Percentiles rank a stretch among this genome's conserved stretches.
Evolutionary conservation across 805 yeast species (phyloP).

Genomic region (Diddensiella santjacobensis): DNA sequence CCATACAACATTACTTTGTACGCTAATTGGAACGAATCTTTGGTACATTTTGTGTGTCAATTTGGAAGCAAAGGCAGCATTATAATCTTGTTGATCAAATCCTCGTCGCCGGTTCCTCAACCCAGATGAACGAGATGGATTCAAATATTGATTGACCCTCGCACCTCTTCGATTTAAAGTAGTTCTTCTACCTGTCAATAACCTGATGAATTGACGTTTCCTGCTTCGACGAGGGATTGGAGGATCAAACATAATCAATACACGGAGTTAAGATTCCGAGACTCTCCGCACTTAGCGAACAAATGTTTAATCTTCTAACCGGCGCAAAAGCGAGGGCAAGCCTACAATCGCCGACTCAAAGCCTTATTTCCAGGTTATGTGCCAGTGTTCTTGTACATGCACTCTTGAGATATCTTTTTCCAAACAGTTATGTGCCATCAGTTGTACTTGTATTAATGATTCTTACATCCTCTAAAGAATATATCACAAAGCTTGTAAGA

Average conservation of each 20-base stretch:
- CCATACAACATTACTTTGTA: background rate
- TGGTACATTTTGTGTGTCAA: too few species aligned
- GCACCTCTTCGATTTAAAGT: too few species aligned
- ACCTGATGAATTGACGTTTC: background rate
- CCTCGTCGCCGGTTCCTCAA: too few species aligned
- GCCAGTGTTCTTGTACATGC: constrained; percentile 1
- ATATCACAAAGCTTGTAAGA: background rate
- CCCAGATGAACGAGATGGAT: too few species aligned
- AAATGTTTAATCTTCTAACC: too few species aligned
- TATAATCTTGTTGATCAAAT: too few species aligned
- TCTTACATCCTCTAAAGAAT: background rate
- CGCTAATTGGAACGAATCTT: too few species aligned
- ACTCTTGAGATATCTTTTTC: background rate
- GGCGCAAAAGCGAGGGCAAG: too few species aligned
- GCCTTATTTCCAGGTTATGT: background rate
- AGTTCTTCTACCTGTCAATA: background rate
- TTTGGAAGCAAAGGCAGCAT: too few species aligned
- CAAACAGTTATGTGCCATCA: background rate
- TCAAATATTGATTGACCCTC: too few species aligned
- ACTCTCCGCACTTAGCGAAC: too few species aligned
- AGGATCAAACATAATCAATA: constrained; percentile 6
- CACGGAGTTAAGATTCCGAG: background rate
- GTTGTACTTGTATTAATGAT: background rate
- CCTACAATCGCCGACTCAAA: too few species aligned
- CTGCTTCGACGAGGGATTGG: constrained; percentile 6